These are phyloP conservation scores for Daldinia caldariorum DNA, from an alignment of 495 filamentous ascomycete genomes.

Conservation along the genomic window DNA sequence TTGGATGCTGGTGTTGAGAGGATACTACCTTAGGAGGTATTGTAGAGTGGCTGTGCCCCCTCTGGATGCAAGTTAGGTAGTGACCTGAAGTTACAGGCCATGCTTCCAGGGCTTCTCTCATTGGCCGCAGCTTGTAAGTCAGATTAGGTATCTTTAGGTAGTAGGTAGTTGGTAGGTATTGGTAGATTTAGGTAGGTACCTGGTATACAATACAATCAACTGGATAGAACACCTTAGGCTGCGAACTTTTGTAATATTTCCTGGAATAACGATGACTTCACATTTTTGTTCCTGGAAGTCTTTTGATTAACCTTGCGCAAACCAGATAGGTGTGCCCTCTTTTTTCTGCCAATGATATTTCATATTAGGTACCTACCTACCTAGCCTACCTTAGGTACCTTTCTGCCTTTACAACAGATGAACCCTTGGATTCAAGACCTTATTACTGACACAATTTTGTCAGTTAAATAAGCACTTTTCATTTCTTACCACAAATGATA, in stretches of 20 bases:
- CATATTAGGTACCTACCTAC: no score
- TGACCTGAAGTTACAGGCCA: constrained; percentile 8
- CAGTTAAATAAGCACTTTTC: not conserved
- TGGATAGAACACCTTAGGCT: constrained; percentile 5
- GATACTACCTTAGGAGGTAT: not conserved
- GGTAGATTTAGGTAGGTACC: no score
- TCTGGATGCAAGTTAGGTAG: not conserved
- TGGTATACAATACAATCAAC: not conserved
- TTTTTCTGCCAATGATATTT: not conserved
- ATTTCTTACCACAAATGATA: not conserved
- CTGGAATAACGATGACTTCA: constrained; percentile 23
- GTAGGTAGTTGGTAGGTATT: no score
- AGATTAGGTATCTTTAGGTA: not conserved
- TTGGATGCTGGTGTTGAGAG: constrained; percentile 6
- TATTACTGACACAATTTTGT: not conserved
- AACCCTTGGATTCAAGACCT: not conserved
- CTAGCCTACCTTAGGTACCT: no score
- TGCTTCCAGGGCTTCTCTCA: constrained; percentile 17
- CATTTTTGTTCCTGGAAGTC: not conserved
- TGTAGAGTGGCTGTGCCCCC: constrained; percentile 9
- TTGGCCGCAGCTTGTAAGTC: constrained; percentile 32
- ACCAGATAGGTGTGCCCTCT: not conserved
- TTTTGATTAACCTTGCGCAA: not conserved
- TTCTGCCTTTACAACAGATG: not conserved
- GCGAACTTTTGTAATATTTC: not conserved